A percentile compares a stretch with the other conserved stretches of the same genome.
Conservation (phyloP, 768 basidiomycete species). For the Kwoniella dejecticola region DNA sequence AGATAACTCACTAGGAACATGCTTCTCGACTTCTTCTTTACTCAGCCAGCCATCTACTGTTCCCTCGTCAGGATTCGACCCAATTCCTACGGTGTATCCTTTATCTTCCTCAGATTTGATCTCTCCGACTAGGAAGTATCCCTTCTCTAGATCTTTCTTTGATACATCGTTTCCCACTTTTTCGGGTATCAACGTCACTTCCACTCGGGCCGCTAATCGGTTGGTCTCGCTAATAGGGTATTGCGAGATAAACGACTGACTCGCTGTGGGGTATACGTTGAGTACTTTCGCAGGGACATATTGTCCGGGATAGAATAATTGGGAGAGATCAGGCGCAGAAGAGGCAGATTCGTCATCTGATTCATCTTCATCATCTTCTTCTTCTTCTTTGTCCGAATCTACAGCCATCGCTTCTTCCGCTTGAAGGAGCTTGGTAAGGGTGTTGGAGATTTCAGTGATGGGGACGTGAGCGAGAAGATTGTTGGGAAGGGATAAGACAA, state of each 20-base stretch:
- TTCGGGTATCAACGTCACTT: slow-evolving; percentile 79
- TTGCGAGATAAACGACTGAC: slow-evolving; percentile 53
- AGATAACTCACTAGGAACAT: slow-evolving; percentile 29
- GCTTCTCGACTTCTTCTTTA: slow-evolving; percentile 68
- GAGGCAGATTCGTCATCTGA: slow-evolving; percentile 56
- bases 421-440: slow-evolving; percentile 73
- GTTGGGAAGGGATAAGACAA: slow-evolving; percentile 92
- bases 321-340: slow-evolving; percentile 66
- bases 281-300: slow-evolving; percentile 79
- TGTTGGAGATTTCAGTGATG: slow-evolving; percentile 83
- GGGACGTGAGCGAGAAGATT: slow-evolving; percentile 92
- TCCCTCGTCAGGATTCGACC: slow-evolving; percentile 59
- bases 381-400: slow-evolving; percentile 58
- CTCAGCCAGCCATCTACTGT: slow-evolving; percentile 76
- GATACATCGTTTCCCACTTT: slow-evolving; percentile 78
- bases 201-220: slow-evolving; percentile 60
- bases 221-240: slow-evolving; percentile 52
- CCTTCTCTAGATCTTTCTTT: slow-evolving; percentile 69
- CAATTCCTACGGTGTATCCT: slow-evolving; percentile 86
- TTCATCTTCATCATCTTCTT: slow-evolving; percentile 61
- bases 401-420: slow-evolving; percentile 57
- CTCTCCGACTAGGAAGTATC: slow-evolving; percentile 63
- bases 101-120: slow-evolving; percentile 89
- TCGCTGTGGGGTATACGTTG: slow-evolving; percentile 68
- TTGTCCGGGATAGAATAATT: slow-evolving; percentile 80